Conservation (phyloP, 2,329 filamentous ascomycete species). For the Exophiala xenobiotica region DNA sequence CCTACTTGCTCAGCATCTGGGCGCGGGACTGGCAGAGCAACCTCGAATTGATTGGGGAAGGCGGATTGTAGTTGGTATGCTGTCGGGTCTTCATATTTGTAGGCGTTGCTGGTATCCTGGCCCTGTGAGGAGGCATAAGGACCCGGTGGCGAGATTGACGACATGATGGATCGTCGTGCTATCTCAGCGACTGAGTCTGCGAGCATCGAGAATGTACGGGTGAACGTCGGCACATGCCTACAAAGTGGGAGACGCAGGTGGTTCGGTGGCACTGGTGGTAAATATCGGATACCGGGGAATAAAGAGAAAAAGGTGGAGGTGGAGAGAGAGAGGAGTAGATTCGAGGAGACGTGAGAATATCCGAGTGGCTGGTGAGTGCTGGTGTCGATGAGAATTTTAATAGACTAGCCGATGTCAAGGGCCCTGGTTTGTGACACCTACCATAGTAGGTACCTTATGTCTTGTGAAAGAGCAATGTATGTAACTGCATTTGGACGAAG, state of each 20-base stretch:
- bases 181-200: conserved; percentile 3
- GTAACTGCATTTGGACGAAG: too few relatives aligned
- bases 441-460: too few relatives aligned
- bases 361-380: not conserved
- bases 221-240: conserved; percentile 25
- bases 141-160: conserved; percentile 20
- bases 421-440: too few relatives aligned
- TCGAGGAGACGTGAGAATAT: not conserved
- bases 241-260: not conserved
- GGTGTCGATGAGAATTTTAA: not conserved
- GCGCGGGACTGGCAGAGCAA: conserved; percentile 15
- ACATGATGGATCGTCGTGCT: conserved; percentile 14
- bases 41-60: conserved; percentile 25
- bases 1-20: conserved; percentile 10
- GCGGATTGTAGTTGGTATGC: conserved; percentile 21
- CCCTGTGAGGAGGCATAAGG: conserved; percentile 19
- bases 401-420: too few relatives aligned
- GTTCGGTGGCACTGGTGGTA: too few relatives aligned
- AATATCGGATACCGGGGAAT: conserved; percentile 11
- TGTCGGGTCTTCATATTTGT: conserved; percentile 26
- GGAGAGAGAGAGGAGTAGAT: conserved; percentile 4
- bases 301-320: conserved; percentile 10
- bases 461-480: too few relatives aligned
- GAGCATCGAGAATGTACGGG: conserved; percentile 14
- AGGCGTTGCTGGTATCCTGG: conserved; percentile 19